Conservation (phyloP, 768 basidiomycete genomes). For the Dacryopinax spathularia region DNA sequence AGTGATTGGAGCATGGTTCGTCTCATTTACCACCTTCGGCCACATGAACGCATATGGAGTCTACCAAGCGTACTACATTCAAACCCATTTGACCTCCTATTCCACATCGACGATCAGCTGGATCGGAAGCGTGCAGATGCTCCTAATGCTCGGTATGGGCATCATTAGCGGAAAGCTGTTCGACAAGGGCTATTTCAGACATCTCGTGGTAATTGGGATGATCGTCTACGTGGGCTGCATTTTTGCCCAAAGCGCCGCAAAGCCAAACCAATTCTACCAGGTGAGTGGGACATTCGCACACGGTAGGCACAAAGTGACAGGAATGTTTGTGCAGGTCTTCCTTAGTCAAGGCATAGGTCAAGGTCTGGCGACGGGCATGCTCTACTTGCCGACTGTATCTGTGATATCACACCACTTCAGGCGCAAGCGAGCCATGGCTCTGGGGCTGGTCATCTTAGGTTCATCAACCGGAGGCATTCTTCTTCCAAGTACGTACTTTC, state of each 20-base stretch:
- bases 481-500: conserved; percentile 29
- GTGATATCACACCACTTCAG: conserved; percentile 43
- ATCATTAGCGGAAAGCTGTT: conserved; percentile 18
- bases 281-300: conserved; percentile 14
- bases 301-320: neutral
- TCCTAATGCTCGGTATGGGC: conserved; percentile 19
- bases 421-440: conserved; percentile 34
- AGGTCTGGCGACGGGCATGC: conserved; percentile 36
- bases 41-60: conserved; percentile 21
- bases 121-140: conserved; percentile 21
- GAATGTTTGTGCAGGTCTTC: conserved; percentile 30
- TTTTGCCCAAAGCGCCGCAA: conserved; percentile 35
- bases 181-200: conserved; percentile 20
- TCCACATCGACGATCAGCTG: conserved; percentile 19
- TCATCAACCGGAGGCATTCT: conserved; percentile 47
- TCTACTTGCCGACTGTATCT: conserved; percentile 35
- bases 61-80: conserved; percentile 20
- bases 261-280: conserved; percentile 32
- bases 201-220: conserved; percentile 33
- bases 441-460: conserved; percentile 43
- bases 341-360: conserved; percentile 37
- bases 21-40: conserved; percentile 17
- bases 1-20: neutral
- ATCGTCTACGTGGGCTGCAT: conserved; percentile 31
- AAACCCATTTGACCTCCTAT: conserved; percentile 11